A percentile compares a stretch with the other conserved stretches of the same genome.
phyloP scores from a whole-genome alignment of 2,329 filamentous ascomycete genomes.

The Akanthomyces muscarius region DNA sequence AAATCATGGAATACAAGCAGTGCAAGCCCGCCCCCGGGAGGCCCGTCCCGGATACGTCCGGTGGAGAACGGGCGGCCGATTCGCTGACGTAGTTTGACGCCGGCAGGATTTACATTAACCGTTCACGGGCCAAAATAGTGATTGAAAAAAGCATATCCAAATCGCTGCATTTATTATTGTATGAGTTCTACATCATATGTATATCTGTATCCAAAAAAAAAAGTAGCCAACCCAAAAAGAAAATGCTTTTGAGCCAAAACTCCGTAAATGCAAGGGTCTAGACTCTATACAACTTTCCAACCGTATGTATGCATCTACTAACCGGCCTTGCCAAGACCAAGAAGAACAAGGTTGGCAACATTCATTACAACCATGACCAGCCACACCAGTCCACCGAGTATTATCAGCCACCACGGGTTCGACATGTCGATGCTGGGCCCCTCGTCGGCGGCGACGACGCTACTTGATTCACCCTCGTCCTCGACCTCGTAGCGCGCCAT shows the following conservation, averaged over 20 bases:
- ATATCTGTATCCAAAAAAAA: too few species aligned
- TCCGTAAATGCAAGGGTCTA: neutral
- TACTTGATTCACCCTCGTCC: conserved; percentile 21
- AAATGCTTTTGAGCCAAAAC: too few species aligned
- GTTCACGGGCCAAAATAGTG: too few species aligned
- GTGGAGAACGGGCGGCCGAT: neutral
- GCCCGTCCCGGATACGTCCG: neutral
- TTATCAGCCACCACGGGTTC: conserved; percentile 63
- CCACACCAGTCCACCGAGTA: conserved; percentile 61
- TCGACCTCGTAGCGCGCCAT: conserved; percentile 32
- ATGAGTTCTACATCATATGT: too few species aligned
- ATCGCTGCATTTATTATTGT: too few species aligned
- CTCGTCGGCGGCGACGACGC: neutral
- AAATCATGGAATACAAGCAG: too few species aligned
- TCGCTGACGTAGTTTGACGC: neutral
- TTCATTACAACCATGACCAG: conserved; percentile 73
- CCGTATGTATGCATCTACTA: neutral
- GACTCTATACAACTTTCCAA: neutral
- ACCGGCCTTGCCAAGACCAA: conserved; percentile 37
- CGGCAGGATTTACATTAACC: too few species aligned
- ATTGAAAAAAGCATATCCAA: too few species aligned
- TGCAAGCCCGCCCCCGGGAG: too few species aligned
- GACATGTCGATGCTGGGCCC: conserved; percentile 53
- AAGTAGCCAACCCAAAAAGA: too few species aligned
- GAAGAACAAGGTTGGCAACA: conserved; percentile 66